Evolutionary conservation across 768 basidiomycete species (phyloP).

Genomic region (Lactifluus volemus): DNA sequence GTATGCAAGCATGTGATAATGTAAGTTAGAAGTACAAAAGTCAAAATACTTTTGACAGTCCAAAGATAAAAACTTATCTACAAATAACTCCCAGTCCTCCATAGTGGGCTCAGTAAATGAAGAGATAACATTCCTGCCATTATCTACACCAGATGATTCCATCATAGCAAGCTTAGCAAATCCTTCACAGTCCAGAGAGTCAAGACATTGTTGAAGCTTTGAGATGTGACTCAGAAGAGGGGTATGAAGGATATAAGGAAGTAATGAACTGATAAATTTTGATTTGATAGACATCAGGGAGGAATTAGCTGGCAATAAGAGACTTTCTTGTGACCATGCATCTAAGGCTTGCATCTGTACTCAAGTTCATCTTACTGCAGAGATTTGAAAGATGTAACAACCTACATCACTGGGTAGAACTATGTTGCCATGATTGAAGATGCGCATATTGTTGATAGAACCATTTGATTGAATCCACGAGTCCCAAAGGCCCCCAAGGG

Average conservation of each 20-base stretch:
- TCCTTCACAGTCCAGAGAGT: conserved; percentile 16
- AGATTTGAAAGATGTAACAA: conserved; percentile 1
- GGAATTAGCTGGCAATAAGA: conserved; percentile 1
- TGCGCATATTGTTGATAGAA: conserved; percentile 67
- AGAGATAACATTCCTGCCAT: neutral
- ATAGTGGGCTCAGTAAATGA: conserved; percentile 43
- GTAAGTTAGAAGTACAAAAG: conserved; percentile 38
- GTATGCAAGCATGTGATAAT: conserved; percentile 63
- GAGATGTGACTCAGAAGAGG: conserved; percentile 17
- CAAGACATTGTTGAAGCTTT: conserved; percentile 12
- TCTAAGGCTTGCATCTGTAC: neutral
- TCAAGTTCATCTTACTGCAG: conserved; percentile 6
- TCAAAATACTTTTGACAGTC: conserved; percentile 30
- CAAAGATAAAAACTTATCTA: conserved; percentile 42
- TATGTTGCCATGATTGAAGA: conserved; percentile 62
- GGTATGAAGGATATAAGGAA: conserved; percentile 40
- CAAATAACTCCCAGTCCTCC: conserved; percentile 57
- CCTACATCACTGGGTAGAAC: conserved; percentile 52
- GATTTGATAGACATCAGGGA: conserved; percentile 30
- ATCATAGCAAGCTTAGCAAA: conserved; percentile 3
- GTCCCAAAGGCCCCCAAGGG: conserved; percentile 63
- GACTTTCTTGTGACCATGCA: conserved; percentile 10
- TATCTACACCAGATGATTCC: neutral
- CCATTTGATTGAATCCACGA: conserved; percentile 62
- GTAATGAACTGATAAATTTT: conserved; percentile 41